Evolutionary conservation across 129 eudicot species (phyloP).

Genomic region (Artemisia tridentata): DNA sequence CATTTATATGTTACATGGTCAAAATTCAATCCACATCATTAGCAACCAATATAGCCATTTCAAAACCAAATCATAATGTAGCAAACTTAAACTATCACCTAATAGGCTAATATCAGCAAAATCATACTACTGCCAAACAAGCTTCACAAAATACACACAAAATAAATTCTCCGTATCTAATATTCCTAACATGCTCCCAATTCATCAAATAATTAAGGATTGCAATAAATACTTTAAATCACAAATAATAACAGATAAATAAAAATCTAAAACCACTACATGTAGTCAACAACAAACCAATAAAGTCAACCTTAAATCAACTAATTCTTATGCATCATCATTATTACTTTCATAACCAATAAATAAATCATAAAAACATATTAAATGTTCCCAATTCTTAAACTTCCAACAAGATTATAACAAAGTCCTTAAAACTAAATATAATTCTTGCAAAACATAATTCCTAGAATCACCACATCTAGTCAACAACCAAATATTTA

Average conservation of each 20-base stretch:
- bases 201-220: background rate
- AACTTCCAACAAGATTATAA: too few relatives aligned
- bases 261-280: slow-evolving; percentile 14
- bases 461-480: too few relatives aligned
- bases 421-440: too few relatives aligned
- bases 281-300: slow-evolving; percentile 18
- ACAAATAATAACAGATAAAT: background rate
- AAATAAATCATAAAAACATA: too few relatives aligned
- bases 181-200: background rate
- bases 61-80: background rate
- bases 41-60: background rate
- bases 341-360: background rate
- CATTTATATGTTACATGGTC: too few relatives aligned
- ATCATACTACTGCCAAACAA: background rate
- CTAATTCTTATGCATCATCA: background rate
- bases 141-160: slow-evolving; percentile 3
- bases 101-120: too few relatives aligned
- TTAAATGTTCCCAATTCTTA: background rate
- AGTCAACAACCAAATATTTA: too few relatives aligned
- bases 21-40: background rate
- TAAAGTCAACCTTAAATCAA: slow-evolving; percentile 1
- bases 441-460: too few relatives aligned
- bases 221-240: background rate
- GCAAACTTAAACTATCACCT: too few relatives aligned
- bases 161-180: background rate